Percentiles rank a stretch among this genome's conserved stretches.
Evolutionary conservation across 352 stramenopile genomes (phyloP).

Genomic region (Phytopythium montanum): DNA sequence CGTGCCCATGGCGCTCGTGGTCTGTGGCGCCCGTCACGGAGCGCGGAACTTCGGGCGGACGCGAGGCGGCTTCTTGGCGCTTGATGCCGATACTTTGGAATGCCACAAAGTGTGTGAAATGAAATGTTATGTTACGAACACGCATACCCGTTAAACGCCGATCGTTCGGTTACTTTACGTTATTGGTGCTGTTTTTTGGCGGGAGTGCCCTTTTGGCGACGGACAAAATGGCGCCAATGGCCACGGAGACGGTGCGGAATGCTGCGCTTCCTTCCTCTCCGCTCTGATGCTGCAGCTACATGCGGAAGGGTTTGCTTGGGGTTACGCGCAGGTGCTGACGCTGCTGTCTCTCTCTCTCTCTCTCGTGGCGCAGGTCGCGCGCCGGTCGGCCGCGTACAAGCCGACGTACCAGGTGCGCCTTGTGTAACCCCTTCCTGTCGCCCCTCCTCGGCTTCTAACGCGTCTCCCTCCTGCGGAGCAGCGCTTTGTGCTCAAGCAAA

Average conservation of each 20-base stretch:
- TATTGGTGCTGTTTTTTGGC: background rate
- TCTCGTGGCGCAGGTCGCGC: slow-evolving; percentile 24
- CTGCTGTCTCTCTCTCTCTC: too few species aligned
- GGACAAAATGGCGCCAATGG: background rate
- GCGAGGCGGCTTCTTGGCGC: too few species aligned
- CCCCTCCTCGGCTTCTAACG: background rate
- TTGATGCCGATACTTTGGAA: too few species aligned
- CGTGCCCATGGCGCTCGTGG: slow-evolving; percentile 52
- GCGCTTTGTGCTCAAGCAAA: slow-evolving; percentile 83
- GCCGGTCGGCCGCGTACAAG: slow-evolving; percentile 43
- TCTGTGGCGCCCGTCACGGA: background rate
- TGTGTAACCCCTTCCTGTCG: too few species aligned
- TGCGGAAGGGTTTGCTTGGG: too few species aligned
- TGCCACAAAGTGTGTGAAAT: background rate
- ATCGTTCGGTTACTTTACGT: background rate
- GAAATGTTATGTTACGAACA: background rate
- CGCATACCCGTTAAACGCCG: too few species aligned
- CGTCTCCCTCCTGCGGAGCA: slow-evolving; percentile 20
- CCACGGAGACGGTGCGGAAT: background rate
- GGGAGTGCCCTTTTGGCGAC: background rate
- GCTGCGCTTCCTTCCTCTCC: too few species aligned
- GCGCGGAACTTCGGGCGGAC: too few species aligned
- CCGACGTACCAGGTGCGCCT: slow-evolving; percentile 30
- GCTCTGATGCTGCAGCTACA: too few species aligned
- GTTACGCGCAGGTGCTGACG: background rate